Percentiles rank a stretch among this genome's conserved stretches.
Conservation (phyloP, 768 basidiomycete species). For the Tylopilus felleus region DNA sequence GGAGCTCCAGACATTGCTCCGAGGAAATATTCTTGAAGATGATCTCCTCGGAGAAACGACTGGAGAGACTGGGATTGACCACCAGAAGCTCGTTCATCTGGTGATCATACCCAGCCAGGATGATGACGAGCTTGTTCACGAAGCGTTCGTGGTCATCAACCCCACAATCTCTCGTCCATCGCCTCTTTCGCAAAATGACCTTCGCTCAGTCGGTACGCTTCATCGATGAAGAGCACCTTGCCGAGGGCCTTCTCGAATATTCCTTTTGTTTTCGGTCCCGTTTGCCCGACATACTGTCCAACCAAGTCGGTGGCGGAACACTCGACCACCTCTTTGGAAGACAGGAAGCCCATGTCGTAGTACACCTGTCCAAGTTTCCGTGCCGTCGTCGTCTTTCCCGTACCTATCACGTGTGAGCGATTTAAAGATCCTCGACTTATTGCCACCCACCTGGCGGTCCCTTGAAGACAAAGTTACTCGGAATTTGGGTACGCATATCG, state of each 20-base stretch:
- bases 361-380: slow-evolving; percentile 63
- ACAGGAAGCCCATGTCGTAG: slow-evolving; percentile 62
- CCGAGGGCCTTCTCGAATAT: slow-evolving; percentile 65
- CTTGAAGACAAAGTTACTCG: slow-evolving; percentile 67
- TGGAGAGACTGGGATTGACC: slow-evolving; percentile 63
- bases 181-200: slow-evolving; percentile 72
- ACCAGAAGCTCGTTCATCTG: slow-evolving; percentile 61
- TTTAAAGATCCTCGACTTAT: background rate
- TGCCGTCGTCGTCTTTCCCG: slow-evolving; percentile 62
- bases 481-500: slow-evolving; percentile 50
- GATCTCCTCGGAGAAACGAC: slow-evolving; percentile 66
- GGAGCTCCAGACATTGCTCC: slow-evolving; percentile 48
- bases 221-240: slow-evolving; percentile 68
- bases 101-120: slow-evolving; percentile 67
- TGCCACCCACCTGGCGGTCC: slow-evolving; percentile 59
- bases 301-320: slow-evolving; percentile 72
- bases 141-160: slow-evolving; percentile 57
- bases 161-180: slow-evolving; percentile 68
- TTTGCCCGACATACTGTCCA: slow-evolving; percentile 69
- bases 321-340: slow-evolving; percentile 52
- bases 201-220: slow-evolving; percentile 62
- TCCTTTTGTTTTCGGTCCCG: slow-evolving; percentile 62
- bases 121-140: slow-evolving; percentile 59
- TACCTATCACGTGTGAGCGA: slow-evolving; percentile 40
- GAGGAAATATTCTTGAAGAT: slow-evolving; percentile 53